A percentile compares a stretch with the other conserved stretches of the same genome.
Conservation (phyloP, 495 filamentous ascomycete genomes). For the Podospora bellae-mahoneyi region DNA sequence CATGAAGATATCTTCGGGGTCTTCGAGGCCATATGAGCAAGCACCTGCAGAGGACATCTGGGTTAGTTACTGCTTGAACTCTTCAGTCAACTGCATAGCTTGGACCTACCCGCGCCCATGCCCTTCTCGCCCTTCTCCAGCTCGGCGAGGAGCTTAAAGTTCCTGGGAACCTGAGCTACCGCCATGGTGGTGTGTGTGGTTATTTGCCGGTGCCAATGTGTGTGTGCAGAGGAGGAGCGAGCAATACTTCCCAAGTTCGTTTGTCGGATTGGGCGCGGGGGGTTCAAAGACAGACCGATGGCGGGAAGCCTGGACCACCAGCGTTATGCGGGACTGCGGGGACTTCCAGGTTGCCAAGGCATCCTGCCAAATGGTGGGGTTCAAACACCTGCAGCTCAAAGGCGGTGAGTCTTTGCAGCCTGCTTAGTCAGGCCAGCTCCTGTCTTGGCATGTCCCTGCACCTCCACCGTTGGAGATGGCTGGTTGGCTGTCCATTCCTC, state of each 20-base stretch:
- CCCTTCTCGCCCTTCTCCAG: slow-evolving; percentile 99
- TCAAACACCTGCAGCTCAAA: neutral
- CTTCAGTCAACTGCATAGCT: neutral
- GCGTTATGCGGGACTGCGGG: slow-evolving; percentile 14
- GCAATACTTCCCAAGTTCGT: neutral
- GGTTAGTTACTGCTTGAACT: neutral
- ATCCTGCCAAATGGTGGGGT: slow-evolving; percentile 18
- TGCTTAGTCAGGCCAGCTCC: slow-evolving; percentile 20
- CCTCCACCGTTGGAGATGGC: neutral
- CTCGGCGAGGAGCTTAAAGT: slow-evolving; percentile 95
- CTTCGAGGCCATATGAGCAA: slow-evolving; percentile 92
- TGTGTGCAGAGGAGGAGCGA: neutral
- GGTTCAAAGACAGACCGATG: neutral
- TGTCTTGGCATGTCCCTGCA: slow-evolving; percentile 6
- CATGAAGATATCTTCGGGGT: slow-evolving; percentile 95
- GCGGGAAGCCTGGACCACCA: neutral
- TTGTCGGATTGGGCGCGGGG: neutral
- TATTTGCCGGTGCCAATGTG: neutral
- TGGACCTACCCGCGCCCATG: slow-evolving; percentile 73
- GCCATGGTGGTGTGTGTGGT: slow-evolving; percentile 26
- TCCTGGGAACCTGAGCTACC: slow-evolving; percentile 85
- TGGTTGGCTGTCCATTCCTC: slow-evolving; percentile 1
- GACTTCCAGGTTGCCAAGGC: slow-evolving; percentile 5
- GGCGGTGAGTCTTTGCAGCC: neutral
- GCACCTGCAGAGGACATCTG: slow-evolving; percentile 59